Conservation (phyloP, 345 rosid genomes). For the Camelina laxa region DNA sequence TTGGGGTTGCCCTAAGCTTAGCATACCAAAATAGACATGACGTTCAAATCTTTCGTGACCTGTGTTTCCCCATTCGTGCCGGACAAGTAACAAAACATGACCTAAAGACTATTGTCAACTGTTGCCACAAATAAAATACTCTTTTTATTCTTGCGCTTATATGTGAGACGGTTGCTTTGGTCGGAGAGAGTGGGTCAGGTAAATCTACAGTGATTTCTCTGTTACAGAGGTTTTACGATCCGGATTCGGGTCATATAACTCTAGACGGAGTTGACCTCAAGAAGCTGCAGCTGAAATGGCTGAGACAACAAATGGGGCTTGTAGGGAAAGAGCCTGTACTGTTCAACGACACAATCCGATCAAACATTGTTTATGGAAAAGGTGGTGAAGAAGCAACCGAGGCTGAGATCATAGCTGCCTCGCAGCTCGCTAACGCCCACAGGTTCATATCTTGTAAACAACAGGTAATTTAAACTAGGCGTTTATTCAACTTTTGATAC, state of each 20-base stretch:
- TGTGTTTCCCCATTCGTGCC: conserved; percentile 52
- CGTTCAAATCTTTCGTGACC: conserved; percentile 59
- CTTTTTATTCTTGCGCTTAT: not conserved
- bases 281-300: conserved; percentile 59
- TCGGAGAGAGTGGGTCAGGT: conserved; percentile 80
- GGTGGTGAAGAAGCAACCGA: conserved; percentile 55
- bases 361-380: conserved; percentile 72
- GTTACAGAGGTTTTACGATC: conserved; percentile 66
- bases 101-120: not conserved
- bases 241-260: conserved; percentile 39
- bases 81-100: conserved; percentile 52
- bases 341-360: conserved; percentile 62
- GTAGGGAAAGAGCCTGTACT: conserved; percentile 68
- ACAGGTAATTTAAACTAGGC: conserved; percentile 44
- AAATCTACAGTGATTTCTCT: conserved; percentile 66
- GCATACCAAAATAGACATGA: conserved; percentile 66
- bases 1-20: too few relatives aligned
- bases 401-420: conserved; percentile 59
- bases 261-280: conserved; percentile 63
- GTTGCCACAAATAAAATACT: not conserved
- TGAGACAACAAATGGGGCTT: conserved; percentile 71
- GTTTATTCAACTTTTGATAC: not conserved
- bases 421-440: conserved; percentile 67
- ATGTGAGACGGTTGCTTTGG: conserved; percentile 63
- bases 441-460: conserved; percentile 54